Conservation (phyloP, 2,329 filamentous ascomycete genomes). For the Aureobasidium leucospermi region DNA sequence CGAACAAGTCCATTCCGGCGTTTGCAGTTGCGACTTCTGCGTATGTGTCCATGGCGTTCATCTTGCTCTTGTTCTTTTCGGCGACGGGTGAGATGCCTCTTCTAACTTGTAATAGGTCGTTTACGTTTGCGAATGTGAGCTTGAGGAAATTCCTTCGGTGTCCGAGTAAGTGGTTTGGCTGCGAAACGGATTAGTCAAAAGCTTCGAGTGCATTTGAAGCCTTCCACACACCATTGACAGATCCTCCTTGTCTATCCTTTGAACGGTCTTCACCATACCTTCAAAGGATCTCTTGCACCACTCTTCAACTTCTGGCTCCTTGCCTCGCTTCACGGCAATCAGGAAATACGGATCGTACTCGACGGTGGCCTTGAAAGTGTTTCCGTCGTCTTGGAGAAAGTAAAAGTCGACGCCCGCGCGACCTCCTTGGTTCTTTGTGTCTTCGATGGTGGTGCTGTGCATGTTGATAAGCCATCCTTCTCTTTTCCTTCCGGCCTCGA, state of each 20-base stretch:
- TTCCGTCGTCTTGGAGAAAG: constrained; percentile 83
- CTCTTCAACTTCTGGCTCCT: constrained; percentile 91
- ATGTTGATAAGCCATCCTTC: constrained; percentile 95
- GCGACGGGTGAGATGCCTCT: constrained; percentile 82
- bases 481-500: constrained; percentile 78
- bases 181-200: background rate
- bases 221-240: constrained; percentile 37
- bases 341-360: constrained; percentile 97
- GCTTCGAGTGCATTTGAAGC: background rate
- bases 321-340: constrained; percentile 78
- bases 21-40: constrained; percentile 87
- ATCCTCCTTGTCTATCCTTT: constrained; percentile 83
- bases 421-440: constrained; percentile 74
- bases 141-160: constrained; percentile 84
- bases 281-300: constrained; percentile 77
- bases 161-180: constrained; percentile 85
- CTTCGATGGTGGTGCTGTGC: constrained; percentile 78
- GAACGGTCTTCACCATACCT: constrained; percentile 72
- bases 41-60: constrained; percentile 97
- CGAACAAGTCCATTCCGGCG: constrained; percentile 89
- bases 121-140: constrained; percentile 79
- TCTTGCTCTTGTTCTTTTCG: constrained; percentile 92
- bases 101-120: constrained; percentile 75
- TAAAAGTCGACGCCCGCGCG: constrained; percentile 92
- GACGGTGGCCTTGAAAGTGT: constrained; percentile 90